phyloP scores from a whole-genome alignment of 108 stramenopile genomes.

The Cyclotella baltica region DNA sequence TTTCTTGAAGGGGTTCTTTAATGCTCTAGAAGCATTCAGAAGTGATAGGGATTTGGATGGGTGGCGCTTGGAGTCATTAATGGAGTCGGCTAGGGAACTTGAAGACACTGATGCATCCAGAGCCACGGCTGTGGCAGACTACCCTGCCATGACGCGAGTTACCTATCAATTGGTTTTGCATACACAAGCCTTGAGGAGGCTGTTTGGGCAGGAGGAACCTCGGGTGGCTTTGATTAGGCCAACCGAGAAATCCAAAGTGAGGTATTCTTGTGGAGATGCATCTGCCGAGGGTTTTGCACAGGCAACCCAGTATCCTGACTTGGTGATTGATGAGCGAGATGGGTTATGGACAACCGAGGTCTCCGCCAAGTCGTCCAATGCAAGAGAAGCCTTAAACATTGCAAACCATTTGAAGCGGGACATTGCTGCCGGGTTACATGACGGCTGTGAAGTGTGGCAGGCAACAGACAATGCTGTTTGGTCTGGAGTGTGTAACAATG shows the following conservation, averaged over 20 bases:
- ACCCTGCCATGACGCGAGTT: background rate
- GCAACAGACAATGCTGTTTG: conserved; percentile 20
- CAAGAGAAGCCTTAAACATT: conserved; percentile 13
- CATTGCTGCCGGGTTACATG: background rate
- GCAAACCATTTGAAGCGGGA: background rate
- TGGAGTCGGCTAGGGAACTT: conserved; percentile 6
- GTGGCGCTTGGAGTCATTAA: conserved; percentile 1
- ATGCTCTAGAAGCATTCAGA: conserved; percentile 19
- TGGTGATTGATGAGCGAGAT: conserved; percentile 5
- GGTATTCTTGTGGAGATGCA: conserved; percentile 10
- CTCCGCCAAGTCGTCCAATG: background rate
- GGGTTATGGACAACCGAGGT: conserved; percentile 12
- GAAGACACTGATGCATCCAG: conserved; percentile 10
- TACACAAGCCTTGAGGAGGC: background rate
- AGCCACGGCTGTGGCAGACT: background rate
- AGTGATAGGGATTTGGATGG: conserved; percentile 6
- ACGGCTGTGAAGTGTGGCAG: conserved; percentile 24
- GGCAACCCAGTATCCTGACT: conserved; percentile 10
- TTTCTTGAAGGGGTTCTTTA: conserved; percentile 26
- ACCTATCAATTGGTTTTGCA: conserved; percentile 6
- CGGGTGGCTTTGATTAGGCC: background rate
- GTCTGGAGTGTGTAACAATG: conserved; percentile 7
- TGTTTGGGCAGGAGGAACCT: background rate
- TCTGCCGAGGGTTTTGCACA: conserved; percentile 3
- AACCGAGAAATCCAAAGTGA: background rate